phyloP scores from a whole-genome alignment of 2,329 filamentous ascomycete genomes.

The Thyridium curvatum region DNA sequence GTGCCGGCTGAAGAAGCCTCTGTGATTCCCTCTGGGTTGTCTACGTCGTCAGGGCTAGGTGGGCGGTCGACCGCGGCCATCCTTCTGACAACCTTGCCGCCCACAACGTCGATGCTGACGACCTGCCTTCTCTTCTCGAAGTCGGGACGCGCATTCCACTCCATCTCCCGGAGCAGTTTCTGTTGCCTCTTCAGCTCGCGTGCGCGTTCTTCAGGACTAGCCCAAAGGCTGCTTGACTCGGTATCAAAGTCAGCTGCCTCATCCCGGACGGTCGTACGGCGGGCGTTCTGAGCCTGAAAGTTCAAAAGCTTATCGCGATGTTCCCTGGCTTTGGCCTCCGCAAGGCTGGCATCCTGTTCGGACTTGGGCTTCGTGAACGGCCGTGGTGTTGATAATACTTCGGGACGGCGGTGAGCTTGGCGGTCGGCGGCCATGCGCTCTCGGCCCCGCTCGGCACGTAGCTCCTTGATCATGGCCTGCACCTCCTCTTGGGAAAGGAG shows the following conservation, averaged over 20 bases:
- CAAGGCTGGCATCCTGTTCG: slow-evolving; percentile 40
- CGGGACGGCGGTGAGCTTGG: slow-evolving; percentile 57
- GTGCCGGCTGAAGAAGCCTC: too few relatives aligned
- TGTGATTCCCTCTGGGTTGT: slow-evolving; percentile 14
- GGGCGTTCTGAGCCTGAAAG: slow-evolving; percentile 82
- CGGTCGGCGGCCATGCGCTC: slow-evolving; percentile 83
- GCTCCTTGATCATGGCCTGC: slow-evolving; percentile 75
- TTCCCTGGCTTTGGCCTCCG: slow-evolving; percentile 62
- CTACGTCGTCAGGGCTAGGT: slow-evolving; percentile 41
- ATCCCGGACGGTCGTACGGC: slow-evolving; percentile 77
- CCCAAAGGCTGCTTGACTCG: slow-evolving; percentile 68
- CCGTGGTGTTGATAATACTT: slow-evolving; percentile 54
- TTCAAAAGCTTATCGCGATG: slow-evolving; percentile 75
- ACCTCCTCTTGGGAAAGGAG: slow-evolving; percentile 69
- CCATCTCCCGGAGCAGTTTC: slow-evolving; percentile 74
- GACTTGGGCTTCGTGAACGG: slow-evolving; percentile 49
- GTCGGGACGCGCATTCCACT: slow-evolving; percentile 78
- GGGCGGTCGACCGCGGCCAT: slow-evolving; percentile 60
- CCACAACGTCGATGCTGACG: slow-evolving; percentile 75
- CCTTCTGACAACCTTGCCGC: slow-evolving; percentile 67
- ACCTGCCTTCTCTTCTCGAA: slow-evolving; percentile 86
- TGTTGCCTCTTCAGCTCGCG: slow-evolving; percentile 81
- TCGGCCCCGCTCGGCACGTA: slow-evolving; percentile 78
- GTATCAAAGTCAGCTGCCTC: slow-evolving; percentile 66
- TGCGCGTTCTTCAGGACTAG: slow-evolving; percentile 74